These are phyloP conservation scores for Gillenia trifoliata DNA, from an alignment of 306 rosid genomes.

Conservation along the genomic window DNA sequence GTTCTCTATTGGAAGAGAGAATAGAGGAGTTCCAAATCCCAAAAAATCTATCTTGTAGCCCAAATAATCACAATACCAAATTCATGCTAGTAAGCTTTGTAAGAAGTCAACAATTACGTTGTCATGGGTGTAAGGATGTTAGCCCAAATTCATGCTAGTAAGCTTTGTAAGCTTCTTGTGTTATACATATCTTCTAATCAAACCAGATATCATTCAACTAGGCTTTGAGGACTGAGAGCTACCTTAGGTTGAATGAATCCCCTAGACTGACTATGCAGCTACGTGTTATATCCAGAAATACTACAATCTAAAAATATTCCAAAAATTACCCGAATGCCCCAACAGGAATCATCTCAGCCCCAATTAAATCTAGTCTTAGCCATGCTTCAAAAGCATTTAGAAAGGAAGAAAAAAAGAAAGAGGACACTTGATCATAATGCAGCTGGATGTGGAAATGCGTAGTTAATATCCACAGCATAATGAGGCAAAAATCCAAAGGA, in stretches of 20 bases:
- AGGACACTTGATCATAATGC: too few species aligned
- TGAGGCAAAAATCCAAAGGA: too few species aligned
- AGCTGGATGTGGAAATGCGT: too few species aligned
- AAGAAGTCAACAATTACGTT: neutral
- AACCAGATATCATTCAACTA: neutral
- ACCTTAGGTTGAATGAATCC: neutral
- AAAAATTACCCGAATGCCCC: neutral
- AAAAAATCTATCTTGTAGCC: neutral
- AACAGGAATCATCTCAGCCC: too few species aligned
- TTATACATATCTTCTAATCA: neutral
- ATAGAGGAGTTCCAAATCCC: neutral
- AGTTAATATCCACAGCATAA: too few species aligned
- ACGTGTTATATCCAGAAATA: neutral
- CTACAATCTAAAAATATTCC: neutral
- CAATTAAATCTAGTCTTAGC: too few species aligned
- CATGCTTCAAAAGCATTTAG: too few species aligned
- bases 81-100: neutral
- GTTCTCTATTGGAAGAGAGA: neutral
- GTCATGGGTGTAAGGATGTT: neutral
- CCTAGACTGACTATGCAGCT: neutral
- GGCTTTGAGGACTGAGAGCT: neutral
- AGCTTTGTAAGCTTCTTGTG: too few species aligned
- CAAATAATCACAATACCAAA: neutral
- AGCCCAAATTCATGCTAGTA: neutral
- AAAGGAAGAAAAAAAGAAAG: too few species aligned